phyloP scores from a whole-genome alignment of 1,139 yeast genomes.

The Pichia sp. region DNA sequence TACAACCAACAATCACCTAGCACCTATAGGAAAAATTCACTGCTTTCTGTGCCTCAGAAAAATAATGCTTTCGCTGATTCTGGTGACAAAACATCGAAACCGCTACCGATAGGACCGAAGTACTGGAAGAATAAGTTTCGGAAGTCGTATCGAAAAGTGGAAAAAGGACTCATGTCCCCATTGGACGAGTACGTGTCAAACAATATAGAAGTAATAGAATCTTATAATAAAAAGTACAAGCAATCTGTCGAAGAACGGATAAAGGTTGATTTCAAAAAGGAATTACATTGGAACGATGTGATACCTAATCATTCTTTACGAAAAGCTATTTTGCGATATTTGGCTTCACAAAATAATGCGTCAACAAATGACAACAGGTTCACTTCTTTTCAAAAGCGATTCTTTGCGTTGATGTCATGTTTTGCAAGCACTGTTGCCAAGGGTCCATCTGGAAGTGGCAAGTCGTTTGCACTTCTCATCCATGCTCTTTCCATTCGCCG shows the following conservation, averaged over 20 bases:
- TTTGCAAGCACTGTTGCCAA: constrained; percentile 29
- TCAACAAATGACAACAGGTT: constrained; percentile 12
- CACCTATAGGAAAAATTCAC: constrained; percentile 6
- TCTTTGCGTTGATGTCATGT: constrained; percentile 24
- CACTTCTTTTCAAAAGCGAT: constrained; percentile 28
- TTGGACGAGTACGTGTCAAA: constrained; percentile 23
- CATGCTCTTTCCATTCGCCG: constrained; percentile 27
- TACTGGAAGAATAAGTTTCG: constrained; percentile 23
- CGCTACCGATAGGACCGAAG: constrained; percentile 18
- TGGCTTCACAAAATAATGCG: constrained; percentile 12
- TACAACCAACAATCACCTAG: neutral
- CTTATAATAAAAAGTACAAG: constrained; percentile 24
- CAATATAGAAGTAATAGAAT: constrained; percentile 25
- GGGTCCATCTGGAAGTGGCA: constrained; percentile 32
- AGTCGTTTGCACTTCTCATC: constrained; percentile 24
- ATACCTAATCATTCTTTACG: constrained; percentile 17
- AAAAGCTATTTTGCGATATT: constrained; percentile 18
- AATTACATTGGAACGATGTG: constrained; percentile 19
- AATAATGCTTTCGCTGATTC: too few species aligned
- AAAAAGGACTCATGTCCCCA: constrained; percentile 19
- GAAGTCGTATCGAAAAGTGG: constrained; percentile 20
- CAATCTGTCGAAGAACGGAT: constrained; percentile 24
- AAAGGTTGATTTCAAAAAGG: constrained; percentile 19
- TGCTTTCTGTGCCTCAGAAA: neutral
- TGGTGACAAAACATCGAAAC: neutral